phyloP scores from a whole-genome alignment of 2,329 filamentous ascomycete genomes.

The Echinosphaeria canescens region DNA sequence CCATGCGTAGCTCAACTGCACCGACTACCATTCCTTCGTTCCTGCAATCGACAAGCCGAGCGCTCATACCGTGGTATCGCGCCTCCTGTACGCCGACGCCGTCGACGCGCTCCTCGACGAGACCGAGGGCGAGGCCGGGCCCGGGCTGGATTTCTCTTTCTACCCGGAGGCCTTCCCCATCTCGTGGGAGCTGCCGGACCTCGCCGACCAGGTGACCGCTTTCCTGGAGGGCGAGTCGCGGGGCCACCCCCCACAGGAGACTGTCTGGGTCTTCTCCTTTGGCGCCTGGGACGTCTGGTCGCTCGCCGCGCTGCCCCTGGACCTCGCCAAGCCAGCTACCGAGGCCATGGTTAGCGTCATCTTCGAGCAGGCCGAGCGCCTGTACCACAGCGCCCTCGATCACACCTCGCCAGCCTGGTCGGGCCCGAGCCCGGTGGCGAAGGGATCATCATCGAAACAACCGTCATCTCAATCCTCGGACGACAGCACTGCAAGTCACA shows the following conservation, averaged over 20 bases:
- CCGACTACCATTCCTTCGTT: constrained; percentile 20
- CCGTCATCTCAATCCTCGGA: background rate
- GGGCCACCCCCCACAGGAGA: constrained; percentile 16
- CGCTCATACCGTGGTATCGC: constrained; percentile 32
- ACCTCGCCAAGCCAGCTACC: constrained; percentile 14
- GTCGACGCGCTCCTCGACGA: constrained; percentile 12
- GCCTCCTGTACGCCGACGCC: constrained; percentile 25
- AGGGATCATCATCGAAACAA: too few relatives aligned
- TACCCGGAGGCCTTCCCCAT: constrained; percentile 18
- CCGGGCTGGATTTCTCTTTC: constrained; percentile 20
- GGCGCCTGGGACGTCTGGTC: constrained; percentile 34
- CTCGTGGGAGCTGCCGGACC: constrained; percentile 15
- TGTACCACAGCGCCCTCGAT: constrained; percentile 21
- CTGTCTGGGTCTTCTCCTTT: constrained; percentile 27
- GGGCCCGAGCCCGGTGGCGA: constrained; percentile 10
- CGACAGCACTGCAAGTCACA: background rate
- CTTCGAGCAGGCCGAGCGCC: constrained; percentile 20
- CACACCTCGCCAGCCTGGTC: constrained; percentile 21
- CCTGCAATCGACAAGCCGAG: constrained; percentile 17
- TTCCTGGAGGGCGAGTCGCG: constrained; percentile 20
- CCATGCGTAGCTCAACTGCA: constrained; percentile 20
- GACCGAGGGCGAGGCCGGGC: constrained; percentile 10
- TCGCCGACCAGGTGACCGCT: constrained; percentile 18
- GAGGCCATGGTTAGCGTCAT: constrained; percentile 15
- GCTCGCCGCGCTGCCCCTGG: constrained; percentile 21